Evolutionary conservation across 1,284 basidiomycete genomes (phyloP).

Genomic region (Cutaneotrichosporon sp.): DNA sequence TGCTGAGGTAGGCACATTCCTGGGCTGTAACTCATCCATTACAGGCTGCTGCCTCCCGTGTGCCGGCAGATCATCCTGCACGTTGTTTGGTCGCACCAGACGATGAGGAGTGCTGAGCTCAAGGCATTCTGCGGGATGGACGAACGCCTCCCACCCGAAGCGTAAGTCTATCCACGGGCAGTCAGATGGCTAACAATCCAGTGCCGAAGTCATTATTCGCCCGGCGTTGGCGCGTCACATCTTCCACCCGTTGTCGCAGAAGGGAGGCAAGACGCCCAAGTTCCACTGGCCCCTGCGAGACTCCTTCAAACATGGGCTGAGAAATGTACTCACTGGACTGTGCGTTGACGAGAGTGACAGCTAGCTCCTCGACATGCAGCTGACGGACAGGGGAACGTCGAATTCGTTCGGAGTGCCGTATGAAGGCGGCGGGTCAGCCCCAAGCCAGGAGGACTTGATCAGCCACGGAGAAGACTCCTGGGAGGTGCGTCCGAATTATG

Average conservation of each 20-base stretch:
- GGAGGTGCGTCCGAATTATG: constrained; percentile 65
- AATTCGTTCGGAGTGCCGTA: constrained; percentile 87
- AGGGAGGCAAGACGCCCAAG: constrained; percentile 53
- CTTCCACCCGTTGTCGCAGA: constrained; percentile 54
- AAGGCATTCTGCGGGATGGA: constrained; percentile 75
- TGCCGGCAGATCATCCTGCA: constrained; percentile 90
- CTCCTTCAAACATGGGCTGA: constrained; percentile 74
- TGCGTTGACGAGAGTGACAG: constrained; percentile 51
- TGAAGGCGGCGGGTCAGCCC: constrained; percentile 55
- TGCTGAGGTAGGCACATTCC: constrained; percentile 67
- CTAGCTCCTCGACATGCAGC: constrained; percentile 16
- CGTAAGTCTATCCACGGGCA: constrained; percentile 26
- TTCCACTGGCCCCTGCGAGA: constrained; percentile 63
- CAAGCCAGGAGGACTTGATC: constrained; percentile 66
- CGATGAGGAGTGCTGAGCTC: constrained; percentile 69
- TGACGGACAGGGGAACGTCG: constrained; percentile 68
- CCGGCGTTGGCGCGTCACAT: constrained; percentile 74
- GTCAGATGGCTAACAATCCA: constrained; percentile 48
- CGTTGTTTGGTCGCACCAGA: constrained; percentile 82
- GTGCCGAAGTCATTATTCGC: constrained; percentile 66
- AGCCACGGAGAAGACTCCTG: constrained; percentile 85
- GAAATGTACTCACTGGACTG: constrained; percentile 91
- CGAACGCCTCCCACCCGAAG: constrained; percentile 24
- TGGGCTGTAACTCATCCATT: not conserved
- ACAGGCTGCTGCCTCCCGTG: constrained; percentile 76